Evolutionary conservation across 768 basidiomycete species (phyloP), one percentile per base, ranked within the genome.

Genomic region (Xerocomus potaroensis): DNA sequence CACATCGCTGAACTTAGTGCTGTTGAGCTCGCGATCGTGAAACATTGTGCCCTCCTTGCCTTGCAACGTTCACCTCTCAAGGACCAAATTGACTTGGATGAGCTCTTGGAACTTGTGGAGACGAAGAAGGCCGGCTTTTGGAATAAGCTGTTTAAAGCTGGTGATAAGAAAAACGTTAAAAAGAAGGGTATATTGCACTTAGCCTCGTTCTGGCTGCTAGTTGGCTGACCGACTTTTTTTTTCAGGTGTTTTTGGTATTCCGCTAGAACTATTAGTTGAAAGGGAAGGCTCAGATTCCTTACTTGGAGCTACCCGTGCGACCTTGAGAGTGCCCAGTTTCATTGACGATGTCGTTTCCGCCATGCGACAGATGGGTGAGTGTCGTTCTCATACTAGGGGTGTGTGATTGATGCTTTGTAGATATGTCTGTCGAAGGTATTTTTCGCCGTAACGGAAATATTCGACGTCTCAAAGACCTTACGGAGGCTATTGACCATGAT

Each of bases 381-480:
- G 29, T 30, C 16, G 23, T 43, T 49, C 18, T 51, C 34, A 38
- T 29, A 27, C 43, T 23, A 41, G 23, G 35, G 39, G 8, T 23
- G 21, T 35, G 15, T 34, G 33, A 62, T 24, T 21, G 11, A 45
- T 26, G 26, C 37, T 29, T 42, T 42, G 27, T 54, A 98, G 96
- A 99, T 71, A 93, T 99, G 91, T 98, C 96, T 8, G 78, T 99
- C 32, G 96, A 98, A 69, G 96, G 96, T 48, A 95, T 99, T 54
- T 99, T 99, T 77, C 81, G 96, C 45, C 93, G 94, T 72, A 96
- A 94, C 60, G 96, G 96, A 43, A 98, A 98, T 64, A 98, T 98
- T 61, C 80, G 92, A 43, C 82, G 92, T 49, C 73, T 97, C 51
- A 91, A 90, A 62, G 90, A 94, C 57, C 75, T 96, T 29, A 85